Evolutionary conservation across 1,284 basidiomycete genomes (phyloP), one percentile per base, ranked within the genome.

Genomic region (Xerocomus amazonicus): DNA sequence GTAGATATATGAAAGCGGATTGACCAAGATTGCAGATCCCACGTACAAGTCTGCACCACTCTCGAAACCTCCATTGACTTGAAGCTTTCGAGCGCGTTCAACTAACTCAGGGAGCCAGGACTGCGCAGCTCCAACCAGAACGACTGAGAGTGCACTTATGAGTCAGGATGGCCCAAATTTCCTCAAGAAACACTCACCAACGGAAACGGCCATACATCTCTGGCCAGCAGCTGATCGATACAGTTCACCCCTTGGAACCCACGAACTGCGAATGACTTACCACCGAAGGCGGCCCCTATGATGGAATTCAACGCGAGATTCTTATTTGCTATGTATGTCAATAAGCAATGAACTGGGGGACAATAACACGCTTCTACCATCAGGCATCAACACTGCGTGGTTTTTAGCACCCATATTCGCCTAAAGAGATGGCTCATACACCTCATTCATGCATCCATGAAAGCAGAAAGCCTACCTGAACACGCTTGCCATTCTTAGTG

Each of bases 351-450:
- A 28, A 40, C 8, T 16, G 52, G n/a, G 23, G 43, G 38, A 41
- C 26, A 34, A 27, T 34, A 14, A 45, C 32, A 34, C 35, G 29
- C 13, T 58, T 71, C 48, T 52, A 92, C 90, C 90, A 69, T 98
- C 96, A 27, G 94, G 92, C 90, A 97, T 94, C 58, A 98, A 70
- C 43, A 98, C 83, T 43, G 85, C 91, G 69, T 97, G 95, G 66
- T 97, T 99, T 77, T 99, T 99, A 34, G 96, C 96, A 28, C 95
- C 96, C 67, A 98, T 71, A 66, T 98, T 98, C 31, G 91, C 89
- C 80, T 84, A 66, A 32, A 35, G 6, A 37, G 6, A 39, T 1
- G 28, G 31, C 39, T 49, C 43, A 40, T 40, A 48, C 45, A 36
- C 28, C 34, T 36, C 10, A 54, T 39, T 32, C n/a, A 53, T 53